These are phyloP conservation scores for Taxillus chinensis DNA, from an alignment of 164 flowering plant species.

Conservation along the genomic window DNA sequence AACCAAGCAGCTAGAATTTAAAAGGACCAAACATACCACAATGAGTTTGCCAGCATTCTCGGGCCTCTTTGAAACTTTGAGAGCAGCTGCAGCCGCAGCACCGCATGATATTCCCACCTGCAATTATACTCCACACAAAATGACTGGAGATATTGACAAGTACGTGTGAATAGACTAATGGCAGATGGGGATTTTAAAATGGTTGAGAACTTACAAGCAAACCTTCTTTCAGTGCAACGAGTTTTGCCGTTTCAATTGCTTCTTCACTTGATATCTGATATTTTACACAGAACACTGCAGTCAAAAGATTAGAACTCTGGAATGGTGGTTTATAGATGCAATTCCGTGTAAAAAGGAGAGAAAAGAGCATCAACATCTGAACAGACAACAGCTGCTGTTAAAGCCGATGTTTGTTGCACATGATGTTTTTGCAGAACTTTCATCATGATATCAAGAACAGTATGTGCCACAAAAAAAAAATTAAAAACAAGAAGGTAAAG, in stretches of 20 bases:
- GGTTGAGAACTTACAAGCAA: slow-evolving; percentile 26
- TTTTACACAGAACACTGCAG: not conserved
- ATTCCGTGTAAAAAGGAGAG: too few relatives aligned
- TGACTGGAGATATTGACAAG: too few relatives aligned
- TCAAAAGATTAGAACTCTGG: too few relatives aligned
- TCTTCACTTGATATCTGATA: slow-evolving; percentile 41
- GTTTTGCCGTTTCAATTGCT: slow-evolving; percentile 44
- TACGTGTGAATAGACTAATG: not conserved
- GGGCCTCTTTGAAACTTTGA: slow-evolving; percentile 54
- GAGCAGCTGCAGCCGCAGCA: slow-evolving; percentile 64
- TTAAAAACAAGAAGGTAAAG: too few relatives aligned
- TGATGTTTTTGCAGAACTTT: too few relatives aligned
- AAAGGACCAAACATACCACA: slow-evolving; percentile 43
- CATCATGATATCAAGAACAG: too few relatives aligned
- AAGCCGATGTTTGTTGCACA: too few relatives aligned
- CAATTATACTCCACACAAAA: not conserved
- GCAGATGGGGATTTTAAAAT: not conserved
- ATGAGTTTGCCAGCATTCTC: slow-evolving; percentile 82
- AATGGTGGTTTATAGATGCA: too few relatives aligned
- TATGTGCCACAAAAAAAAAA: too few relatives aligned
- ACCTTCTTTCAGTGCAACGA: slow-evolving; percentile 40
- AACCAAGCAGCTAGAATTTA: too few relatives aligned
- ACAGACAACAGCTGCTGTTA: too few relatives aligned
- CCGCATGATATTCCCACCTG: slow-evolving; percentile 75
- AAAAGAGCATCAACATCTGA: too few relatives aligned